Percentiles rank a stretch among this genome's conserved stretches.
Conservation (phyloP, 192 early-diverging fungal genomes). For the Diversispora epigaea region DNA sequence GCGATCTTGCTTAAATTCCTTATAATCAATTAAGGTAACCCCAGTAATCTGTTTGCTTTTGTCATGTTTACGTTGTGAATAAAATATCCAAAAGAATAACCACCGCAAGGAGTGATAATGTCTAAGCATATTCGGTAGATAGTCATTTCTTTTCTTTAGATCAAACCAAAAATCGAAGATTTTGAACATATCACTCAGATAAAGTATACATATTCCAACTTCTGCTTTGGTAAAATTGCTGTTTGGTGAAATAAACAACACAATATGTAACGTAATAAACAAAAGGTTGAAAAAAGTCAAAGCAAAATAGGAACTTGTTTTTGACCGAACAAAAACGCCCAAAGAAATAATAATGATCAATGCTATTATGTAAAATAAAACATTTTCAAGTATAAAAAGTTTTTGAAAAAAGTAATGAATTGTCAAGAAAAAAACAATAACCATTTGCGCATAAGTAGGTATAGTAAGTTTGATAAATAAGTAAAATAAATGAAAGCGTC, state of each 20-base stretch:
- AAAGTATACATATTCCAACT: constrained; percentile 7
- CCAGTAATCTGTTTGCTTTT: neutral
- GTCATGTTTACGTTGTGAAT: neutral
- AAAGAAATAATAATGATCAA: neutral
- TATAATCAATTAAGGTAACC: neutral
- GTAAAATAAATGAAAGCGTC: neutral
- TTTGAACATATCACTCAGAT: constrained; percentile 23
- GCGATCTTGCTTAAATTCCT: neutral
- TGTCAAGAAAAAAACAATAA: constrained; percentile 4
- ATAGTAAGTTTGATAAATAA: neutral
- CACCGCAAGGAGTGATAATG: constrained; percentile 17
- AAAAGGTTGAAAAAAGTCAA: constrained; percentile 15
- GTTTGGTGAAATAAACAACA: constrained; percentile 12
- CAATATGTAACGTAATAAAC: constrained; percentile 19
- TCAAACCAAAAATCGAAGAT: neutral
- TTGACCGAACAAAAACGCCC: neutral
- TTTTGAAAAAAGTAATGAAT: constrained; percentile 7
- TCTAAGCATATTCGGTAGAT: constrained; percentile 7
- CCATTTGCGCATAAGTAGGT: constrained; percentile 15
- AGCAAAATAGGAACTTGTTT: constrained; percentile 1
- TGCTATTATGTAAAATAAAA: neutral
- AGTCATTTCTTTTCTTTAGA: neutral
- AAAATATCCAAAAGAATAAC: constrained; percentile 17
- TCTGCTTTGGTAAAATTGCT: constrained; percentile 17
- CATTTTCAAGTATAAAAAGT: neutral